Evolutionary conservation across 108 stramenopile genomes (phyloP), one percentile per base, ranked within the genome.

Genomic region (Stephanodiscus triporus): DNA sequence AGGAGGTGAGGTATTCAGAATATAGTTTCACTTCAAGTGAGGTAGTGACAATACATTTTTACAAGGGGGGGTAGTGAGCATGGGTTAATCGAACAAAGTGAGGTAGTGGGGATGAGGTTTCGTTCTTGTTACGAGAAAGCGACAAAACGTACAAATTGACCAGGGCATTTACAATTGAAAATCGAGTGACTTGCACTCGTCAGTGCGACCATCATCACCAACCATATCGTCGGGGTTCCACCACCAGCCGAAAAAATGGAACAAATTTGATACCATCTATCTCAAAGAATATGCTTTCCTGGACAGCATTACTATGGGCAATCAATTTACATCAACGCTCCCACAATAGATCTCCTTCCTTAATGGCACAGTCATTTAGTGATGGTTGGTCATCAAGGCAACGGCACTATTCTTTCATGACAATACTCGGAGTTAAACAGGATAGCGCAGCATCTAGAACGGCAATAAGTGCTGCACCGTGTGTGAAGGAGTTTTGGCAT

Each of bases 211-310:
- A 42, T 13, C 10, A 13, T 45, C 43, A 45, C 32, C 32, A 34
- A 43, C 17, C 9, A 38, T 22, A 40, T 6, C 22, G 30, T 10
- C 56, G 24, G 27, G 4, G 24, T 57, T 29, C 32, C 37, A 61
- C 38, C 38, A 43, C 38, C 40, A 37, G 13, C 29, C 43, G 3
- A 14, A 38, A 27, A 57, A 45, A 45, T 45, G 22, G 36, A 20
- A 58, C 11, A 7, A 57, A 36, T 27, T 42, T 43, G 23, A 57
- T 68, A 20, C 67, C 74, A 49, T 53, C 53, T 11, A 16, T 55
- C 19, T 43, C 61, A 43, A 70, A 62, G 36, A 61, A 42, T 61
- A 6, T 61, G 17, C 22, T 38, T 40, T 23, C 36, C 22, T 61
- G 60, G 34, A 43, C 36, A n/a, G 30, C 37, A 29, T 17, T 36